A percentile compares a stretch with the other conserved stretches of the same genome.
These are phyloP conservation scores for Echeveria elegans DNA, from an alignment of 164 flowering plant species.

Conservation along the genomic window DNA sequence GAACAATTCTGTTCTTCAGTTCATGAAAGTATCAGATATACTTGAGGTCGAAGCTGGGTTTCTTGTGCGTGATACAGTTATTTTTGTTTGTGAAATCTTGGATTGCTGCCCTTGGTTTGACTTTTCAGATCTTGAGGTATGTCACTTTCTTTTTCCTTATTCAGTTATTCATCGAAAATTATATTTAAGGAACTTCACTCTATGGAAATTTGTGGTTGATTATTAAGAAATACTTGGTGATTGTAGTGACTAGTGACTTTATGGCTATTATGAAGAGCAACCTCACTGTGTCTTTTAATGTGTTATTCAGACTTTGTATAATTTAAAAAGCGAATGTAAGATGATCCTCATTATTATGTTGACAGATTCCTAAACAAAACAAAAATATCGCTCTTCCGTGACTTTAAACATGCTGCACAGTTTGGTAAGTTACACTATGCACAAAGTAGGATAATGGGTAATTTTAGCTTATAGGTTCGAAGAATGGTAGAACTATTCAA, in stretches of 20 bases:
- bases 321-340: background rate
- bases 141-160: constrained; percentile 12
- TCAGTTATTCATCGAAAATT: background rate
- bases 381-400: background rate
- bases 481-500: background rate
- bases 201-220: too few species aligned
- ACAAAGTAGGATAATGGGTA: background rate
- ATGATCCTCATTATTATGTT: background rate
- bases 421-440: background rate
- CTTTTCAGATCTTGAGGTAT: constrained; percentile 91
- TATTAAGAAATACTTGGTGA: too few species aligned
- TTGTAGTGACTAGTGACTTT: too few species aligned
- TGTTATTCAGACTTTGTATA: background rate
- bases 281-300: background rate
- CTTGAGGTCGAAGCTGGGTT: constrained; percentile 93
- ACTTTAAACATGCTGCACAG: background rate
- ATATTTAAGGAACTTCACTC: background rate
- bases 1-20: constrained; percentile 98
- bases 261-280: background rate
- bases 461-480: background rate
- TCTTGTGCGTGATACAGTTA: constrained; percentile 87
- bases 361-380: too few species aligned
- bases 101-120: constrained; percentile 99
- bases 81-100: constrained; percentile 92
- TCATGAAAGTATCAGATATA: constrained; percentile 99